These are phyloP conservation scores for Vitis cinerea DNA, from an alignment of 164 flowering plant genomes.

Conservation along the genomic window DNA sequence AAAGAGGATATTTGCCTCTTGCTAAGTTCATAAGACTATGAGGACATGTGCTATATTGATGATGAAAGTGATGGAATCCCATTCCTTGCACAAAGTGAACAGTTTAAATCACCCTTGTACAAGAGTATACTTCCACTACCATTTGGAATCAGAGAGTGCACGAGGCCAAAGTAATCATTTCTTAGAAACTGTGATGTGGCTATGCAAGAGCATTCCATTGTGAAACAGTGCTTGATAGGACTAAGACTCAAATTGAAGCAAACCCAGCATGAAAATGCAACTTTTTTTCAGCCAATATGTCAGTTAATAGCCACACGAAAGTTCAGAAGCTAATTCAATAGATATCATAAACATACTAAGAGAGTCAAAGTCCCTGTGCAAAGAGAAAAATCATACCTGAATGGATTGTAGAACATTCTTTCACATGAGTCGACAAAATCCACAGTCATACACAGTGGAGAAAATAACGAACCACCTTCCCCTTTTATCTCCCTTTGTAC, in stretches of 20 bases:
- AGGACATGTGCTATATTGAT: too few relatives aligned
- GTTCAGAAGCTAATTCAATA: neutral
- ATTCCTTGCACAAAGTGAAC: too few relatives aligned
- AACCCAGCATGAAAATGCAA: neutral
- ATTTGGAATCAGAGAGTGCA: neutral
- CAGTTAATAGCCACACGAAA: neutral
- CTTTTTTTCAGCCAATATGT: neutral
- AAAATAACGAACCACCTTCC: constrained; percentile 27
- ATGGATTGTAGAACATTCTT: constrained; percentile 84
- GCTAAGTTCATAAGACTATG: too few relatives aligned
- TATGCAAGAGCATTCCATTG: too few relatives aligned
- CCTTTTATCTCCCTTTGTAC: constrained; percentile 62
- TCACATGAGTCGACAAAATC: constrained; percentile 51
- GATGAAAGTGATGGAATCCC: too few relatives aligned
- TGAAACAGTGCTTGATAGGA: too few relatives aligned
- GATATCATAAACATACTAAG: neutral
- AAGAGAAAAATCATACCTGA: constrained; percentile 51
- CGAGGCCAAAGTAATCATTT: too few relatives aligned
- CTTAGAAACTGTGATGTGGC: too few relatives aligned
- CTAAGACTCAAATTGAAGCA: neutral
- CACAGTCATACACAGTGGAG: constrained; percentile 75
- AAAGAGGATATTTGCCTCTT: too few relatives aligned
- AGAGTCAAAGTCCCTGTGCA: neutral
- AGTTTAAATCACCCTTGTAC: neutral
- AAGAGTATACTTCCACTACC: neutral